Conservation (phyloP, 208 protist genomes). For the Trypanosomatidae sp. region DNA sequence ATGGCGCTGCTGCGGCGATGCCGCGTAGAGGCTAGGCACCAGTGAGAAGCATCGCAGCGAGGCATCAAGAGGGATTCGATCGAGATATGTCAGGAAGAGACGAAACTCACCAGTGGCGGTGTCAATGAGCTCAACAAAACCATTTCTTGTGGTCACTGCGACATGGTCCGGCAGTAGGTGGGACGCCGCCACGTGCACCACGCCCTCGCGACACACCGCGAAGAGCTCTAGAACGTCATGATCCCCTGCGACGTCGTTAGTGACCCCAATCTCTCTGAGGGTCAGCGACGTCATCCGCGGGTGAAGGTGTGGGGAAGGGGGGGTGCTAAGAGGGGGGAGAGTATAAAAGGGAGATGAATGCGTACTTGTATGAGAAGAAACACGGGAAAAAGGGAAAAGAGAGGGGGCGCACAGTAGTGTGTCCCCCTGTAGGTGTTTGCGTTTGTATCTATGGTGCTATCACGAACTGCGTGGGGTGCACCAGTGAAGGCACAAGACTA, state of each 20-base stretch:
- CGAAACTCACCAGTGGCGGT: conserved; percentile 66
- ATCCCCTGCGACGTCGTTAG: conserved; percentile 32
- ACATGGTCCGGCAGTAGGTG: conserved; percentile 50
- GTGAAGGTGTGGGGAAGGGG: not conserved
- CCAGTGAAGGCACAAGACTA: not conserved
- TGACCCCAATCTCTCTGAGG: conserved; percentile 56
- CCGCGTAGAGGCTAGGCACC: conserved; percentile 39
- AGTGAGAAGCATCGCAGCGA: conserved; percentile 80
- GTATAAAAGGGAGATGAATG: conserved; percentile 4
- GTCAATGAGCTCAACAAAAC: conserved; percentile 81
- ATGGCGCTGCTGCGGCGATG: conserved; percentile 1
- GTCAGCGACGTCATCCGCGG: conserved; percentile 39
- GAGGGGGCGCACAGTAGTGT: not conserved
- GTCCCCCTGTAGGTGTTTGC: not conserved
- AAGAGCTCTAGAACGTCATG: conserved; percentile 61
- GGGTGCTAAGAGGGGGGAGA: conserved; percentile 6
- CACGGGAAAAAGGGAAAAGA: not conserved
- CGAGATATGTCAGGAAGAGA: conserved; percentile 74
- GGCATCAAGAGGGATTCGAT: conserved; percentile 60
- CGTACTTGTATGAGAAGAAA: not conserved
- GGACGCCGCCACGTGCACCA: conserved; percentile 54
- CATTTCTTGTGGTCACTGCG: conserved; percentile 68
- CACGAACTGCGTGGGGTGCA: not conserved
- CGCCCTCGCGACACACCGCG: conserved; percentile 57
- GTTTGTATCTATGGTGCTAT: not conserved